Evolutionary conservation across 2,329 filamentous ascomycete species (phyloP).

Genomic region (Didymella pinodella): DNA sequence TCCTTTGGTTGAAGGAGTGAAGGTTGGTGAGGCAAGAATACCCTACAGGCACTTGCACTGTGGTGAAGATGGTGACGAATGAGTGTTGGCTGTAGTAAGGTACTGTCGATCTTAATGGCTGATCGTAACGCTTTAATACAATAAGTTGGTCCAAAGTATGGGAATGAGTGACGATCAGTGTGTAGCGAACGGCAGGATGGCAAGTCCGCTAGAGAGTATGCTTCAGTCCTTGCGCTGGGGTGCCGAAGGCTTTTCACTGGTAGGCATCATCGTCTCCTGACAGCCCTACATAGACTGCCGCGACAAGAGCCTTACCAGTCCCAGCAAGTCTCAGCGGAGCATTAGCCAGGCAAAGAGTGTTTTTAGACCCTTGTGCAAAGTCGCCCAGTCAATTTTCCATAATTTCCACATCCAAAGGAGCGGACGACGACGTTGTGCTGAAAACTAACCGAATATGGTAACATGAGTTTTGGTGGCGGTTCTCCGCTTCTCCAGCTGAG

Average conservation of each 20-base stretch:
- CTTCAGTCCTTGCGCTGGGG: background rate
- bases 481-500: constrained; percentile 22
- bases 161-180: constrained; percentile 1
- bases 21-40: background rate
- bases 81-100: background rate
- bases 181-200: constrained; percentile 1
- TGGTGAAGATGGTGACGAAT: background rate
- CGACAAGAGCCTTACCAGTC: constrained; percentile 1
- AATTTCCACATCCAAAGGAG: constrained; percentile 16
- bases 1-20: background rate
- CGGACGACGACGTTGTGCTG: constrained; percentile 2
- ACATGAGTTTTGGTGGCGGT: constrained; percentile 15
- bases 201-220: constrained; percentile 1
- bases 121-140: background rate
- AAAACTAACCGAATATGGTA: constrained; percentile 16
- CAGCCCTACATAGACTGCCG: constrained; percentile 1
- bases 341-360: constrained; percentile 3
- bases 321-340: constrained; percentile 10
- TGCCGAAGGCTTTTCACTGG: constrained; percentile 13
- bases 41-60: background rate
- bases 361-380: constrained; percentile 7
- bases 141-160: background rate
- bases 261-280: constrained; percentile 10
- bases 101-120: constrained; percentile 6
- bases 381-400: constrained; percentile 12